Evolutionary conservation across 345 rosid genomes (phyloP).

Genomic region (Eucalyptus pauciflora): DNA sequence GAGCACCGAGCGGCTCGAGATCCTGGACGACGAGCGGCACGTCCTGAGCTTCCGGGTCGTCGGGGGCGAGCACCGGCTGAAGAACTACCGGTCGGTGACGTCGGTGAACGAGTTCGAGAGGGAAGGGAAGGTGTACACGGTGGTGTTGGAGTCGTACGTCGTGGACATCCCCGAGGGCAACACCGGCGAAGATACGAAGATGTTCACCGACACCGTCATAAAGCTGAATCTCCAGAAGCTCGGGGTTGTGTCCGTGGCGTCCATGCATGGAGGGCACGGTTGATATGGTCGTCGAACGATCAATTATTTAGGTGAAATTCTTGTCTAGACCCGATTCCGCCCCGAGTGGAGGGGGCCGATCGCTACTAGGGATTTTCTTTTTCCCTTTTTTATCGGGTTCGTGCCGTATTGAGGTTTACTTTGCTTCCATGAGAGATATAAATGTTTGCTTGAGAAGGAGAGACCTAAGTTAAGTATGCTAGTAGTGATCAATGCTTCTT

Average conservation of each 20-base stretch:
- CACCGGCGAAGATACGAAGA: conserved; percentile 64
- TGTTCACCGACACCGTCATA: conserved; percentile 89
- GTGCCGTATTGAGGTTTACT: neutral
- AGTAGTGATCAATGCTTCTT: neutral
- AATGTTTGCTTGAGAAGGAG: neutral
- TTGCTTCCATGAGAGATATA: neutral
- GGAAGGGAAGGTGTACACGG: conserved; percentile 31
- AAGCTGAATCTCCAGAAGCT: conserved; percentile 88
- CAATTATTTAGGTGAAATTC: neutral
- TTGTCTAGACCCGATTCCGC: neutral
- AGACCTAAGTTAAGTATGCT: neutral
- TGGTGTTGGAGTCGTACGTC: conserved; percentile 66
- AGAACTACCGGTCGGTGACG: conserved; percentile 64
- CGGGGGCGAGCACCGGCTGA: conserved; percentile 78
- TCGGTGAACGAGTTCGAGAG: conserved; percentile 55
- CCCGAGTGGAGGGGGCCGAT: neutral
- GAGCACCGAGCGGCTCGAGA: conserved; percentile 79
- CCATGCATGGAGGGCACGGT: conserved; percentile 26
- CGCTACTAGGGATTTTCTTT: neutral
- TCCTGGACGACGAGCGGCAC: conserved; percentile 55
- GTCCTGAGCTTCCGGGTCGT: conserved; percentile 69
- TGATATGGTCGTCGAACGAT: neutral
- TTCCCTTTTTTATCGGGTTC: neutral
- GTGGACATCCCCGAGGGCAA: conserved; percentile 88
- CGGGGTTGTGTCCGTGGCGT: conserved; percentile 37